A percentile compares a stretch with the other conserved stretches of the same genome.
Conservation (phyloP, 257 asterid species). For the Nicotiana sylvestris region DNA sequence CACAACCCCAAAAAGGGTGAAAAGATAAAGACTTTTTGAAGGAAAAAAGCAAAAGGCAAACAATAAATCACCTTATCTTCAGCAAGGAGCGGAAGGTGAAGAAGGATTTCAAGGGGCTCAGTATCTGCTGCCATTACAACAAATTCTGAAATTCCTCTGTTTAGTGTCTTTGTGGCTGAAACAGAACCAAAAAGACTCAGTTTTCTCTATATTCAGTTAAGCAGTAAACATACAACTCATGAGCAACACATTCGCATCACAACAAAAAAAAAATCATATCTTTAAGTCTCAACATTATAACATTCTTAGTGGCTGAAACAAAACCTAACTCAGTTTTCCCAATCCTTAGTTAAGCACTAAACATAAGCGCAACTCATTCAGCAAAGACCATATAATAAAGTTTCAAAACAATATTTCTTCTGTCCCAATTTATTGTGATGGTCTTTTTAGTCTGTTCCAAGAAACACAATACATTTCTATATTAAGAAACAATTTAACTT, state of each 20-base stretch:
- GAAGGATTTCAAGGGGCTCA: constrained; percentile 92
- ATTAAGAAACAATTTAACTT: no score
- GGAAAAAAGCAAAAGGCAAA: background rate
- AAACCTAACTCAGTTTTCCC: background rate
- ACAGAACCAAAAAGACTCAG: background rate
- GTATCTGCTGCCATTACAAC: constrained; percentile 93
- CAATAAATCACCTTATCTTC: constrained; percentile 68
- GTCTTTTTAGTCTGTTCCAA: no score
- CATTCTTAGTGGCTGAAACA: background rate
- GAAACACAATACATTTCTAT: no score
- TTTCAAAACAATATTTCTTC: background rate
- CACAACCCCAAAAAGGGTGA: background rate
- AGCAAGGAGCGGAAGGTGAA: constrained; percentile 91
- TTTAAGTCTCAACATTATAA: background rate
- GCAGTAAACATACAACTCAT: background rate
- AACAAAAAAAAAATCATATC: background rate
- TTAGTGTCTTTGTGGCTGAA: constrained; percentile 91
- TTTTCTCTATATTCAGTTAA: background rate
- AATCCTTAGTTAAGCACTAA: background rate
- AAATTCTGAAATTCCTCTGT: constrained; percentile 89
- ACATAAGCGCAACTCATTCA: background rate
- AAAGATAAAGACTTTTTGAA: no score
- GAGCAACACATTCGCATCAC: background rate
- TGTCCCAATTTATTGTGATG: no score
- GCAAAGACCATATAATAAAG: background rate